These are phyloP conservation scores for Solanum boliviense DNA, from an alignment of 257 asterid genomes.

Conservation along the genomic window DNA sequence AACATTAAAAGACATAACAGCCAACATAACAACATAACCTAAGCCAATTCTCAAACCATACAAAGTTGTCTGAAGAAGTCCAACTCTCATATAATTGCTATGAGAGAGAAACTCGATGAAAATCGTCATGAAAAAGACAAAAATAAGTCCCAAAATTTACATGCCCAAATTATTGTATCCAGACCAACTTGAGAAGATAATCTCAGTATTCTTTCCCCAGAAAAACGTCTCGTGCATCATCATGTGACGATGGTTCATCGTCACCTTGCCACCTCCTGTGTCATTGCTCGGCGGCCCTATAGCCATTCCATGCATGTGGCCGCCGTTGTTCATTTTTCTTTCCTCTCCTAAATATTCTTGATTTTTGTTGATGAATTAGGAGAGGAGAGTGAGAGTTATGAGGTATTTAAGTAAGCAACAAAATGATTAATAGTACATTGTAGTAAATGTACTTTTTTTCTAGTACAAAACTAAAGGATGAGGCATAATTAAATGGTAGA, in stretches of 20 bases:
- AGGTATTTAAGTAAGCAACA: neutral
- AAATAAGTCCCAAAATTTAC: conserved; percentile 40
- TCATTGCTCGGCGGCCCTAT: conserved; percentile 16
- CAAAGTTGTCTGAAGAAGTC: conserved; percentile 33
- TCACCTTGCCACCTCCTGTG: conserved; percentile 1
- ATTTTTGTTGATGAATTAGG: neutral
- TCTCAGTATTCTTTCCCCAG: conserved; percentile 66
- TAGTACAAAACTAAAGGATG: neutral
- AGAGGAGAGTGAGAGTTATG: neutral
- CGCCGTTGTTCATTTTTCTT: neutral
- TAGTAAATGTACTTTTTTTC: neutral
- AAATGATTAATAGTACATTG: neutral
- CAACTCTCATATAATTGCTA: conserved; percentile 21
- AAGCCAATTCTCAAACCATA: conserved; percentile 41
- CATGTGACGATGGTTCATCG: conserved; percentile 29
- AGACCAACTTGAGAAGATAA: conserved; percentile 66
- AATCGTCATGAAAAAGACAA: conserved; percentile 34
- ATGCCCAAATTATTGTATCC: conserved; percentile 44
- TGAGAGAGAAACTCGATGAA: conserved; percentile 52
- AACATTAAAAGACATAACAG: conserved; percentile 68
- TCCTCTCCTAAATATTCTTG: neutral
- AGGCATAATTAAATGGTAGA: neutral
- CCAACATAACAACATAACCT: conserved; percentile 65
- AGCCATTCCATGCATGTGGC: conserved; percentile 15
- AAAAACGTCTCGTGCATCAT: conserved; percentile 82